Evolutionary conservation across 345 rosid species (phyloP).

Genomic region (Eucalyptus cloeziana): DNA sequence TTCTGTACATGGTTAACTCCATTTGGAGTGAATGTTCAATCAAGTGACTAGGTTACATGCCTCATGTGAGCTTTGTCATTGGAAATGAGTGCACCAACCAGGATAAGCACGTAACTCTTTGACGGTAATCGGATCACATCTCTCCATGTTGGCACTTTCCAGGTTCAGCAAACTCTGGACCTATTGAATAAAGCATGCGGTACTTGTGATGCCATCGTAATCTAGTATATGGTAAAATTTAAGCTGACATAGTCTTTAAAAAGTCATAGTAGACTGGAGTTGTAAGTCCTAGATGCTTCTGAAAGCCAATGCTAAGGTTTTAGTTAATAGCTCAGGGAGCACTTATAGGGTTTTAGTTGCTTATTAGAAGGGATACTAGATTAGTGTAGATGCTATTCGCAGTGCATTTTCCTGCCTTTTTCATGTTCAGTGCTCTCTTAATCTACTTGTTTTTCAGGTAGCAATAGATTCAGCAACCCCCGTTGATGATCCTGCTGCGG

Average conservation of each 20-base stretch:
- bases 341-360: neutral
- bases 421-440: neutral
- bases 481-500: slow-evolving; percentile 76
- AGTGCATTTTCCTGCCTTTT: neutral
- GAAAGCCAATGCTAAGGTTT: neutral
- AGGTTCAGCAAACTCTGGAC: neutral
- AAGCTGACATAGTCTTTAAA: neutral
- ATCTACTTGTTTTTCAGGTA: slow-evolving; percentile 31
- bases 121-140: neutral
- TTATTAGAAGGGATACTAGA: neutral
- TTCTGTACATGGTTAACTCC: neutral
- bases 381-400: neutral
- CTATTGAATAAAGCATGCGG: neutral
- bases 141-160: neutral
- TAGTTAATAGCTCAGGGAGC: neutral
- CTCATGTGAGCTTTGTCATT: neutral
- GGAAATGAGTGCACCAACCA: neutral
- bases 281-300: neutral
- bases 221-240: neutral
- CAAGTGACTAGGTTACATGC: neutral
- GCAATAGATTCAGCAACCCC: slow-evolving; percentile 99
- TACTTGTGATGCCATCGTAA: neutral
- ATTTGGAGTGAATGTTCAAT: neutral
- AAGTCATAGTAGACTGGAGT: neutral
- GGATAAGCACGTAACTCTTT: neutral